Conservation (phyloP, 2,329 filamentous ascomycete species). For the Pyricularia sp. region DNA sequence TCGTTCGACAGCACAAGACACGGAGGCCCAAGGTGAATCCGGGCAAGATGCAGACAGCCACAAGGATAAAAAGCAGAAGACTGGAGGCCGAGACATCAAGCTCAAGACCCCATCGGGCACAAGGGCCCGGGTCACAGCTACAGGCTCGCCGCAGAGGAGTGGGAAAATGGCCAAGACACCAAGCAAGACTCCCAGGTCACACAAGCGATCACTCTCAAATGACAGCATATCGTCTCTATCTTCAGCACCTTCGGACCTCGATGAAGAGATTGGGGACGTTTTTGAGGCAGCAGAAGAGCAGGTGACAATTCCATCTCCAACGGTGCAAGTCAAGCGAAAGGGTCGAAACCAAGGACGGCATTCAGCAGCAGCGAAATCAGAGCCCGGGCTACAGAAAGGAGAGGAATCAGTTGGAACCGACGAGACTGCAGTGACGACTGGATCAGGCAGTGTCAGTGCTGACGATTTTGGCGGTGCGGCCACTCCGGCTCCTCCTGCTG, state of each 20-base stretch:
- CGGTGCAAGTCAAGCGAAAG: not conserved
- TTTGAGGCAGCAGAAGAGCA: not conserved
- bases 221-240: slow-evolving; percentile 24
- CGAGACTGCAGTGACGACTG: not conserved
- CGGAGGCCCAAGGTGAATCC: not conserved
- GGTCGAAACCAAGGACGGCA: not conserved
- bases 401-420: not conserved
- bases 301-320: not conserved
- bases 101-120: slow-evolving; percentile 12
- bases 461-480: slow-evolving; percentile 5
- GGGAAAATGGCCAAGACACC: slow-evolving; percentile 6
- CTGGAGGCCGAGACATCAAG: not conserved
- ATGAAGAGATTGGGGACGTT: slow-evolving; percentile 9
- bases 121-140: slow-evolving; percentile 7
- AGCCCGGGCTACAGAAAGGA: not conserved
- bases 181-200: slow-evolving; percentile 10
- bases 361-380: slow-evolving; percentile 1
- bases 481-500: slow-evolving; percentile 12
- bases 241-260: slow-evolving; percentile 17
- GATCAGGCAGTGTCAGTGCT: not conserved
- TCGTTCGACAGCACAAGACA: not conserved
- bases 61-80: slow-evolving; percentile 23
- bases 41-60: slow-evolving; percentile 17
- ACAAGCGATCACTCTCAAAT: slow-evolving; percentile 14
- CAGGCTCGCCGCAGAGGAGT: slow-evolving; percentile 3